These are phyloP conservation scores for Metschnikowia continentalis DNA, from an alignment of 805 yeast genomes.

Conservation along the genomic window DNA sequence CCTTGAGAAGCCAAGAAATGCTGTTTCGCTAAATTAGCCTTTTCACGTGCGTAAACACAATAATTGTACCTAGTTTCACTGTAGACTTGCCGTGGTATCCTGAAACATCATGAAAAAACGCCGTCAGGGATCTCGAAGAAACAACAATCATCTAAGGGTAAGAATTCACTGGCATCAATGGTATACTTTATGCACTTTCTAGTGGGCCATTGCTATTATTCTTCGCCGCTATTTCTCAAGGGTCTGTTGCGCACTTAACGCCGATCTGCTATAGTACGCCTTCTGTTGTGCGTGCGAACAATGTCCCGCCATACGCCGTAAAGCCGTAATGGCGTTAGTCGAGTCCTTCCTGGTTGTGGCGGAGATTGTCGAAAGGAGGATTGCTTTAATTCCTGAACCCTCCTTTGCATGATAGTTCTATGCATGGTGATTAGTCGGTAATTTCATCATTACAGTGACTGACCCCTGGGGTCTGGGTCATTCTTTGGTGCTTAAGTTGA, in stretches of 20 bases:
- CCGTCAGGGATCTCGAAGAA: neutral
- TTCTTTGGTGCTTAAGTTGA: neutral
- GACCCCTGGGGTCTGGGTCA: neutral
- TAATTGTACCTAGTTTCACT: neutral
- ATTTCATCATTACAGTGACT: neutral
- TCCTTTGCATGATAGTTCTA: neutral
- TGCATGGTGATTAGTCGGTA: neutral
- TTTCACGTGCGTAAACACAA: neutral
- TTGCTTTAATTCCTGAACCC: neutral
- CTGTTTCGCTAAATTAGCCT: neutral
- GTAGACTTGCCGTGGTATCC: neutral
- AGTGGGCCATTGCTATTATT: neutral
- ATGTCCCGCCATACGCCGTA: neutral
- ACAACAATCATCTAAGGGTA: too few relatives aligned
- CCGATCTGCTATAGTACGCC: neutral
- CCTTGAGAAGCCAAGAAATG: neutral
- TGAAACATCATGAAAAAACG: neutral
- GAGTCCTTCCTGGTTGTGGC: neutral
- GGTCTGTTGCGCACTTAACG: neutral
- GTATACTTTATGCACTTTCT: neutral
- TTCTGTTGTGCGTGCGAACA: neutral
- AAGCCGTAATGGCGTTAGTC: neutral
- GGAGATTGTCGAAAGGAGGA: neutral
- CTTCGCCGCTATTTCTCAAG: neutral
- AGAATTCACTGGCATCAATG: neutral